Evolutionary conservation across 2,329 filamentous ascomycete species (phyloP), one percentile per base, ranked within the genome.

Genomic region (Trichoderma koningii): DNA sequence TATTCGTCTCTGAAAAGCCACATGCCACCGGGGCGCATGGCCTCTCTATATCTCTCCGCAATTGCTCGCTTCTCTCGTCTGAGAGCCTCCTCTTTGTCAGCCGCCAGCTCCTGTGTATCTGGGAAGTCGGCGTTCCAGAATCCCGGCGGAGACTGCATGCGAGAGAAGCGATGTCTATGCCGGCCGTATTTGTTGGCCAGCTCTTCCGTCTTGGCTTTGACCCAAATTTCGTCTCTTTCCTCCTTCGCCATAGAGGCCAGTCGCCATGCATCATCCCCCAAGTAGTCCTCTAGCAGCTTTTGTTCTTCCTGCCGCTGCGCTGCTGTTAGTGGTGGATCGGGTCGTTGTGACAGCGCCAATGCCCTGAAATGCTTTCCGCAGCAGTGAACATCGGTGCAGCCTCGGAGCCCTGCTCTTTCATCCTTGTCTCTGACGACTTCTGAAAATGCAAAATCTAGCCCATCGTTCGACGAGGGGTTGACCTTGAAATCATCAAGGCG

Each of bases 91-190:
- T 83, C 82, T 65, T 85, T 85, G 71, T 94, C 87, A 60, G 82
- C 79, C 69, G 85, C 80, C 30, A 88, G 77, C 76, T 97, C 91
- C 74, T 98, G 95, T 1, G 95, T 97, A 28, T 81, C 87, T 1
- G 94, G 93, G 74, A 99, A 96, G 70, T 96, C 94, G 1, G 89
- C 85, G 62, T 91, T 84, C 95, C 95, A 99, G 74, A 92, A 98
- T 0, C 93, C 93, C 1, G 92, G 92, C 14, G 95, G 93, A 10
- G 90, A 92, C 51, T 80, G 82, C 68, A 85, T 83, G 57, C 92
- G 85, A 66, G 88, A 85, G 75, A 89, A 93, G 30, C 87, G 83
- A 70, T 94, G 85, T 64, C 90, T 84, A 76, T 97, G 93, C 73
- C 84, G 92, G 6, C 93, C 93, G 74, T 86, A 87, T 67, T 85